Evolutionary conservation across 768 basidiomycete species (phyloP).

Genomic region (Lentinula guzmanii): DNA sequence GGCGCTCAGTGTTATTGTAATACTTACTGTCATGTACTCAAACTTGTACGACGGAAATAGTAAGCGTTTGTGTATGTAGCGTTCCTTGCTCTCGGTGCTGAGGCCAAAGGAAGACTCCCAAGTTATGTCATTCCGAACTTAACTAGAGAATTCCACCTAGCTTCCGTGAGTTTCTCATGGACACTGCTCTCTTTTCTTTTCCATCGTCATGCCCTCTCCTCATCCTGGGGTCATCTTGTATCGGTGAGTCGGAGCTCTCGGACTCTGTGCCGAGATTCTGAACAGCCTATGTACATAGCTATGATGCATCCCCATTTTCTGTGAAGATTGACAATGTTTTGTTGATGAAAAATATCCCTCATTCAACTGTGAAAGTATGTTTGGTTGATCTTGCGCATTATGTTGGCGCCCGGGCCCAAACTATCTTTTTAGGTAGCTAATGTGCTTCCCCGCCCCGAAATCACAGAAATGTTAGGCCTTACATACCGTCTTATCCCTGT

Average conservation of each 20-base stretch:
- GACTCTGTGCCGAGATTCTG: neutral
- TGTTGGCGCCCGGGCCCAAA: neutral
- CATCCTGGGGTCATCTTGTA: slow-evolving; percentile 34
- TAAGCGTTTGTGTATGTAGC: too few relatives aligned
- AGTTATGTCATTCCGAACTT: too few relatives aligned
- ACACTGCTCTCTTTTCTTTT: neutral
- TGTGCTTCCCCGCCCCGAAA: slow-evolving; percentile 50
- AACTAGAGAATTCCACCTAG: neutral
- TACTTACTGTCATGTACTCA: too few relatives aligned
- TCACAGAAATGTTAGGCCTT: slow-evolving; percentile 44
- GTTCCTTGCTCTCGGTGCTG: too few relatives aligned
- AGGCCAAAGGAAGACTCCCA: too few relatives aligned
- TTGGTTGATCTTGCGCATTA: neutral
- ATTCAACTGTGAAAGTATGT: slow-evolving; percentile 42
- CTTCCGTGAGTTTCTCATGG: neutral
- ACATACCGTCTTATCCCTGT: slow-evolving; percentile 55
- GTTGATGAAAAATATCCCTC: slow-evolving; percentile 40
- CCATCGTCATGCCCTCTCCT: slow-evolving; percentile 4
- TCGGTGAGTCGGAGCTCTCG: slow-evolving; percentile 26
- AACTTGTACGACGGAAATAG: too few relatives aligned
- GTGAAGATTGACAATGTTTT: slow-evolving; percentile 48
- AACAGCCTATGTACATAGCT: slow-evolving; percentile 23
- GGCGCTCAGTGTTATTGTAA: too few relatives aligned
- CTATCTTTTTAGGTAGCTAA: slow-evolving; percentile 33
- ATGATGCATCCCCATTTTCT: slow-evolving; percentile 46